phyloP scores from a whole-genome alignment of 441 rosid species.

The Corymbia calophylla region DNA sequence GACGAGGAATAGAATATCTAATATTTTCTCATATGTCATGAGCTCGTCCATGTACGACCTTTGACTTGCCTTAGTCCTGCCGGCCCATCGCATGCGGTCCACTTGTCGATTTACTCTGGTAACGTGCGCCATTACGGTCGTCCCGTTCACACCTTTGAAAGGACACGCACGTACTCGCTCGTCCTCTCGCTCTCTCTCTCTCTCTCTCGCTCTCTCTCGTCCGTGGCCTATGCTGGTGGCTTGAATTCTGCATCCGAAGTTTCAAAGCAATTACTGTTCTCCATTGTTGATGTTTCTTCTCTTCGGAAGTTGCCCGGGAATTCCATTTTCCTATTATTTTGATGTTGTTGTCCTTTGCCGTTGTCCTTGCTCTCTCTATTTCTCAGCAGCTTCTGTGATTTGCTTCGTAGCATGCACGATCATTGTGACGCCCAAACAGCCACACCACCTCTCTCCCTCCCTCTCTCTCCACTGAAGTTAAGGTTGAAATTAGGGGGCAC shows the following conservation, averaged over 20 bases:
- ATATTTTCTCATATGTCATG: neutral
- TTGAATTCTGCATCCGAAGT: neutral
- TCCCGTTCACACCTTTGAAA: neutral
- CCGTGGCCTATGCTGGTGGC: neutral
- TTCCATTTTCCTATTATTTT: neutral
- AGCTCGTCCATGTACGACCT: neutral
- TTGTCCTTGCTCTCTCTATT: neutral
- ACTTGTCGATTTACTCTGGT: neutral
- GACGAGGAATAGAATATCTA: neutral
- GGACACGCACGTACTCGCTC: neutral
- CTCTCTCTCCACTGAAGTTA: neutral
- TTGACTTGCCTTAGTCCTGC: neutral
- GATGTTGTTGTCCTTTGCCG: neutral
- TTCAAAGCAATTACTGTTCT: neutral
- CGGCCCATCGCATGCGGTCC: neutral
- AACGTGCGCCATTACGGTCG: neutral
- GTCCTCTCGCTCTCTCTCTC: neutral
- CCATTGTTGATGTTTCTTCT: neutral
- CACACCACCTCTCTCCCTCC: neutral
- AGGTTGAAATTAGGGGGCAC: neutral
- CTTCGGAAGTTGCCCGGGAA: neutral
- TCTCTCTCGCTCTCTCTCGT: neutral
- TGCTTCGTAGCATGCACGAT: neutral
- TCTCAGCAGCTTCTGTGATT: neutral
- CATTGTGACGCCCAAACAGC: neutral